These are phyloP conservation scores for Sideroxylon spinosum DNA, from an alignment of 179 eudicot species.

Conservation along the genomic window DNA sequence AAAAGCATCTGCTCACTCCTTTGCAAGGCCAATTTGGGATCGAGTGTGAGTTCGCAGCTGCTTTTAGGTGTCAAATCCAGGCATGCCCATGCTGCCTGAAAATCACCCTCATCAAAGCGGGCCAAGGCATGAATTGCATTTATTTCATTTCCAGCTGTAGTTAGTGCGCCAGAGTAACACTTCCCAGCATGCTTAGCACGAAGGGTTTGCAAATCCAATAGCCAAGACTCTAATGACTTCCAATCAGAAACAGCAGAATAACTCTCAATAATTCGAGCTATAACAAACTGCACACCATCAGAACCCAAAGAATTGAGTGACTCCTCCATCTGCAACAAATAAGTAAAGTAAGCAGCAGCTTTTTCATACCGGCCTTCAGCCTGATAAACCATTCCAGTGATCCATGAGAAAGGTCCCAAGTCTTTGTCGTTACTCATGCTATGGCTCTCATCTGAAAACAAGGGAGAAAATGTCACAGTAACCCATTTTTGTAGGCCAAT, in stretches of 20 bases:
- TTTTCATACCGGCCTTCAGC: slow-evolving; percentile 86
- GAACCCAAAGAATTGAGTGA: slow-evolving; percentile 77
- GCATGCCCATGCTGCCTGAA: slow-evolving; percentile 81
- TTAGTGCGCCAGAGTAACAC: slow-evolving; percentile 87
- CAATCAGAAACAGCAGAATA: slow-evolving; percentile 90
- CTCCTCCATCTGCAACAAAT: slow-evolving; percentile 74
- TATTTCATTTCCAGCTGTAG: slow-evolving; percentile 91
- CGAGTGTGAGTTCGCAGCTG: slow-evolving; percentile 88
- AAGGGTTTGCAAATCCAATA: slow-evolving; percentile 79
- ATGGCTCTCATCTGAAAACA: slow-evolving; percentile 60
- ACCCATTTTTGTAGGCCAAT: slow-evolving; percentile 87
- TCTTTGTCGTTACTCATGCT: slow-evolving; percentile 26
- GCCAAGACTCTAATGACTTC: slow-evolving; percentile 93
- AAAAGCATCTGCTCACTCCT: slow-evolving; percentile 99
- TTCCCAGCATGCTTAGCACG: slow-evolving; percentile 92
- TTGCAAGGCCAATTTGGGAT: slow-evolving; percentile 90
- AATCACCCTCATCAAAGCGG: slow-evolving; percentile 87
- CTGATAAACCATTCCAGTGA: slow-evolving; percentile 83
- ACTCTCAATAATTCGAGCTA: slow-evolving; percentile 83
- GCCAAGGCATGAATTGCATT: slow-evolving; percentile 92
- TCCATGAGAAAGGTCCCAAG: slow-evolving; percentile 72
- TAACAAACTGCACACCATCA: slow-evolving; percentile 83
- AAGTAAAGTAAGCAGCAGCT: slow-evolving; percentile 86
- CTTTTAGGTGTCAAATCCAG: slow-evolving; percentile 97
- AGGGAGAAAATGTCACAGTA: slow-evolving; percentile 52